phyloP scores from a whole-genome alignment of 192 early-diverging fungal genomes.

The Coemansia sp. region DNA sequence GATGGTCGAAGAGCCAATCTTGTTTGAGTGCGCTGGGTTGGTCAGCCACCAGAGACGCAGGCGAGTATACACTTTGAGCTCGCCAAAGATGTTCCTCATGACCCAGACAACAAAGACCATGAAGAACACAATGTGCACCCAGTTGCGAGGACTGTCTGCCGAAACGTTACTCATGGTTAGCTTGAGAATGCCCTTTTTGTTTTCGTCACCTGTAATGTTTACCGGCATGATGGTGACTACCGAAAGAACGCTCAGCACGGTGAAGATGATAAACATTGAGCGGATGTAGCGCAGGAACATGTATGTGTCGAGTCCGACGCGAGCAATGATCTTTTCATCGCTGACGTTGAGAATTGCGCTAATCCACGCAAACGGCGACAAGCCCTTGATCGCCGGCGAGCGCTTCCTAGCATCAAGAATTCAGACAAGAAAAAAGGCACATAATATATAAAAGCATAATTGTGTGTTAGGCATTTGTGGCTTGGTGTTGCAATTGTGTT shows the following conservation, averaged over 20 bases:
- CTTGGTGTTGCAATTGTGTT: too few species aligned
- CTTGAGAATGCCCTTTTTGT: conserved; percentile 50
- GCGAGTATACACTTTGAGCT: conserved; percentile 59
- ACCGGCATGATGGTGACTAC: conserved; percentile 70
- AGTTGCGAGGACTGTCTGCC: conserved; percentile 50
- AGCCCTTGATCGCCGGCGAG: conserved; percentile 55
- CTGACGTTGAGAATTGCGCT: conserved; percentile 47
- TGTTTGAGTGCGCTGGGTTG: conserved; percentile 50
- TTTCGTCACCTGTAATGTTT: conserved; percentile 52
- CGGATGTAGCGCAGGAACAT: conserved; percentile 75
- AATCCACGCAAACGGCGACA: conserved; percentile 60
- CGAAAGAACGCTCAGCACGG: conserved; percentile 57
- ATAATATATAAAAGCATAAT: too few species aligned
- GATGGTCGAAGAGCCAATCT: conserved; percentile 65
- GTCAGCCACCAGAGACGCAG: conserved; percentile 69
- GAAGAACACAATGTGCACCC: conserved; percentile 70
- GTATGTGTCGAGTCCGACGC: conserved; percentile 72
- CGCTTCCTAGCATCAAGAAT: too few species aligned
- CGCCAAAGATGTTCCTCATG: conserved; percentile 58
- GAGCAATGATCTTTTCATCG: conserved; percentile 56
- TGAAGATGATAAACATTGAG: conserved; percentile 66
- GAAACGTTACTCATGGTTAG: conserved; percentile 73
- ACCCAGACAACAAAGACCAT: conserved; percentile 50
- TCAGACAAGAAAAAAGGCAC: too few species aligned
- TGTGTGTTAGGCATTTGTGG: too few species aligned